phyloP scores from a whole-genome alignment of 306 rosid genomes.

The Cicer arietinum region DNA sequence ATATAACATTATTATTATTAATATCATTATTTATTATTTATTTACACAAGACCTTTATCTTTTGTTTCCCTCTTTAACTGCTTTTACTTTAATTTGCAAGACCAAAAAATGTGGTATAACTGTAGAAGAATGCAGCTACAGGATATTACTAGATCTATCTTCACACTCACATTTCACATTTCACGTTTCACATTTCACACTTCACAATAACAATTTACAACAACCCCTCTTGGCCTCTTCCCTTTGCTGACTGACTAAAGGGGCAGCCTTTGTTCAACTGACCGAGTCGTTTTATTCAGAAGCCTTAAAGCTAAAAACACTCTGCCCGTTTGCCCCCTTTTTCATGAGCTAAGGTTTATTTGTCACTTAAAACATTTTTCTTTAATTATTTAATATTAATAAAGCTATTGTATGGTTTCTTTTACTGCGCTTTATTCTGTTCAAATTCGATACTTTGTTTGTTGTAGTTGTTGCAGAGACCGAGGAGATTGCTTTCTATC shows the following conservation, averaged over 20 bases:
- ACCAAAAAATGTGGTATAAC: slow-evolving; percentile 54
- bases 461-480: slow-evolving; percentile 73
- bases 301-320: slow-evolving; percentile 60
- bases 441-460: slow-evolving; percentile 83
- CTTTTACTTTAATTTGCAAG: slow-evolving; percentile 77
- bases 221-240: slow-evolving; percentile 34
- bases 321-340: slow-evolving; percentile 88
- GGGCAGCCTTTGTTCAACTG: slow-evolving; percentile 81
- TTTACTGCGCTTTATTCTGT: slow-evolving; percentile 76
- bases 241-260: slow-evolving; percentile 87
- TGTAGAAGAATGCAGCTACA: slow-evolving; percentile 44
- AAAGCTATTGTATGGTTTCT: slow-evolving; percentile 45
- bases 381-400: slow-evolving; percentile 27
- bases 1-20: slow-evolving; percentile 36
- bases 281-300: slow-evolving; percentile 55
- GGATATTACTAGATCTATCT: slow-evolving; percentile 48
- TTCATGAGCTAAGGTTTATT: slow-evolving; percentile 59
- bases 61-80: slow-evolving; percentile 49
- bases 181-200: slow-evolving; percentile 17
- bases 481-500: slow-evolving; percentile 67
- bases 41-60: slow-evolving; percentile 61
- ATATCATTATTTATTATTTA: not conserved
- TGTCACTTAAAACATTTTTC: not conserved
- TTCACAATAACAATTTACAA: not conserved
- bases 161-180: slow-evolving; percentile 25